phyloP scores from a whole-genome alignment of 176 grass and related monocot species.

The Oryza coarctata region DNA sequence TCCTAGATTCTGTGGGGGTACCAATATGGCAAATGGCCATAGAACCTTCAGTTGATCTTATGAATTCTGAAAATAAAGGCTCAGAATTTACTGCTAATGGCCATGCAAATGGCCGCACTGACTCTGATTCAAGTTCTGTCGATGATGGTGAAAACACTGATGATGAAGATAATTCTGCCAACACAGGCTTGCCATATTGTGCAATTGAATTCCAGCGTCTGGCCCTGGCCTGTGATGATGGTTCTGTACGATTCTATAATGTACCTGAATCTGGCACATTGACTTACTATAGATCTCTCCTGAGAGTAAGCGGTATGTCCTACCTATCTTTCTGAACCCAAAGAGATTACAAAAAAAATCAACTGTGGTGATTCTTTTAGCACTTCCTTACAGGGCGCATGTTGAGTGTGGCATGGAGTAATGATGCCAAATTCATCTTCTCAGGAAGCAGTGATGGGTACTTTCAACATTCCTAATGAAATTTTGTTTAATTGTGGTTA shows the following conservation, averaged over 20 bases:
- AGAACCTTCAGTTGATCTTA: slow-evolving; percentile 57
- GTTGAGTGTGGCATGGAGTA: slow-evolving; percentile 92
- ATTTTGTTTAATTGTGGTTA: neutral
- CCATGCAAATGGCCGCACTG: slow-evolving; percentile 34
- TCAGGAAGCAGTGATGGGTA: slow-evolving; percentile 96
- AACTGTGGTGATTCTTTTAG: slow-evolving; percentile 13
- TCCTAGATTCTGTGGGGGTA: slow-evolving; percentile 69
- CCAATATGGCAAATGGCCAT: slow-evolving; percentile 87
- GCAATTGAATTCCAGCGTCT: slow-evolving; percentile 49
- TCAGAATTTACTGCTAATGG: slow-evolving; percentile 38
- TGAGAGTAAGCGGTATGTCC: slow-evolving; percentile 80
- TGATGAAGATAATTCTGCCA: slow-evolving; percentile 44
- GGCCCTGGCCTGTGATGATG: slow-evolving; percentile 89
- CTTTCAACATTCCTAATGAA: slow-evolving; percentile 28
- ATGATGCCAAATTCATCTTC: slow-evolving; percentile 68
- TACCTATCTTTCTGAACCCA: slow-evolving; percentile 20
- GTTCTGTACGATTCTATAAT: slow-evolving; percentile 74
- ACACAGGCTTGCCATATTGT: slow-evolving; percentile 36
- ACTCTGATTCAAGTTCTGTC: slow-evolving; percentile 68
- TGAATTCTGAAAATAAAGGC: slow-evolving; percentile 32
- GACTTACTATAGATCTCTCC: slow-evolving; percentile 80
- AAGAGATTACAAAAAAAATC: slow-evolving; percentile 17
- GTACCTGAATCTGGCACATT: slow-evolving; percentile 67
- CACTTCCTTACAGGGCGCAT: slow-evolving; percentile 53
- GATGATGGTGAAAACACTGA: slow-evolving; percentile 66